Base-by-base conservation (phyloP, 2,329 filamentous ascomycete genomes). In the Coniella lustricola region DNA sequence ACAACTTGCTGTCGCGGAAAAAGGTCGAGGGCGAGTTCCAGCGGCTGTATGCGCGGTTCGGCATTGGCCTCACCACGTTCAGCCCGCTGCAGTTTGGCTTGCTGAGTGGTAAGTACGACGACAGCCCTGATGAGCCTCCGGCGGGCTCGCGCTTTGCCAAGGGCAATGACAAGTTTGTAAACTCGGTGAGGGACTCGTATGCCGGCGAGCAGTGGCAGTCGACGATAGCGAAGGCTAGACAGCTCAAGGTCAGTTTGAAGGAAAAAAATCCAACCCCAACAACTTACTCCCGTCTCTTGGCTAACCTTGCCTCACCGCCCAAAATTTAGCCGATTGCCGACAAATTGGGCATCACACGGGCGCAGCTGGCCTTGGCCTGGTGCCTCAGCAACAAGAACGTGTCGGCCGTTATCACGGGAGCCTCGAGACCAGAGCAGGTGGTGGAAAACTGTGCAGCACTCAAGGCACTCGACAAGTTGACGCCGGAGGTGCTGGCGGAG, bases 1-100 rank as follows among this genome's bases (percentile, higher is more conserved):
- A 86, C 68, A 85, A 84, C 66, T 72, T 85, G 57, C 67, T 85
- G 2, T 65, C 66, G 21, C 75, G 83, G 25, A 68, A 78, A 53
- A 77, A 77, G 57, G 81, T 85, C 14, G 82, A 85, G 62, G 71
- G 70, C 46, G 79, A 85, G 57, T 85, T 75, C 64, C 70, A 74
- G 52, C 76, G 76, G 29, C 66, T 85, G 16, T 85, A 82, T 61
- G 66, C 75, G 39, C 71, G 79, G 38, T 68, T 72, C 48, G 78
- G 79, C 1, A 66, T 80, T 1, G 82, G 81, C 2, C 64, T 84
- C 41, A 85, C 82, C 76, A 67, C 66, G 59, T 79, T 75, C 72
- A 72, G 67, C 31, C 76, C 78, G 20, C 68, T 81, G 13, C 75
- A 74, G 37, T 74, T 70, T 21, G 79, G 79, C 49, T 63, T 82